Conservation (phyloP, 148 eudicot species). For the Camellia lanceoleosa region DNA sequence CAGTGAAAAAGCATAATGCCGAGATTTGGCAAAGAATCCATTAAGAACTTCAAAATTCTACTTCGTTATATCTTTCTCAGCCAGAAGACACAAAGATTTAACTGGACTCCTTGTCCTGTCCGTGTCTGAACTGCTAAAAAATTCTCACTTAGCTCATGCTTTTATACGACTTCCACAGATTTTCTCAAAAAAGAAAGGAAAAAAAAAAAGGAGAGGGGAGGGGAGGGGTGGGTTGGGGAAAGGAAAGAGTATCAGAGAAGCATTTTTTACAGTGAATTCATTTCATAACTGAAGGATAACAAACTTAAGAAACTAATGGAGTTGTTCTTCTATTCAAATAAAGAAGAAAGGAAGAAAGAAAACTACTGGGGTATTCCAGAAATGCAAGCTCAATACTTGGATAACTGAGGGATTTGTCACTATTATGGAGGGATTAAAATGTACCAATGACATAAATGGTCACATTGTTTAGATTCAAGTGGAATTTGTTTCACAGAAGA, state of each 20-base stretch:
- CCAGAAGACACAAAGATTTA: background rate
- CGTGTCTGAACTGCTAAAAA: background rate
- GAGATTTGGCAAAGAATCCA: background rate
- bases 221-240: too few relatives aligned
- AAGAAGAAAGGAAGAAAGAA: background rate
- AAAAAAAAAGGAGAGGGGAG: background rate
- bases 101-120: background rate
- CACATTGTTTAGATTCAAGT: background rate
- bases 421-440: background rate
- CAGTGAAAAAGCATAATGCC: background rate
- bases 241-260: background rate
- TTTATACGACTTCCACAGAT: background rate
- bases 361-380: background rate
- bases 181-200: background rate
- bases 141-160: background rate
- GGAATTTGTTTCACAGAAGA: background rate
- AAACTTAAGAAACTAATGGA: background rate
- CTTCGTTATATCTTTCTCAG: background rate
- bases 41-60: background rate
- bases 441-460: background rate
- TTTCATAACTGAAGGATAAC: background rate
- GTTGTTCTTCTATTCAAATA: background rate
- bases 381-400: background rate
- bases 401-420: constrained; percentile 1
- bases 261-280: background rate